Percentiles rank a stretch among this genome's conserved stretches.
Evolutionary conservation across 352 stramenopile genomes (phyloP).

Genomic region (Globisporangium abappressorium): DNA sequence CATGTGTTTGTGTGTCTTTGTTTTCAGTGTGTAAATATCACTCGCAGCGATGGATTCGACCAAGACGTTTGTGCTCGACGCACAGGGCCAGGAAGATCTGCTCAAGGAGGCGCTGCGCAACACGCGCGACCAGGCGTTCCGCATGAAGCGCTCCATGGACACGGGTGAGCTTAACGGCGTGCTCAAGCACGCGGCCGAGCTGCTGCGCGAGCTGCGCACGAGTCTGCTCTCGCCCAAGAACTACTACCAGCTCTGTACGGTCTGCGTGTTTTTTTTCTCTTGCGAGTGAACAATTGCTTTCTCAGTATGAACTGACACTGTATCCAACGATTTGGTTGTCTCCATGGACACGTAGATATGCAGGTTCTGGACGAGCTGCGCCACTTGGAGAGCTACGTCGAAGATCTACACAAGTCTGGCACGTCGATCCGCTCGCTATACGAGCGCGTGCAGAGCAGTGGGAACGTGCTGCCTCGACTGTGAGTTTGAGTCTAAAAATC

Average conservation of each 20-base stretch:
- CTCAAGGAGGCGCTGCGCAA: conserved; percentile 72
- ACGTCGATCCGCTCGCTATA: conserved; percentile 93
- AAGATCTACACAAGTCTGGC: conserved; percentile 70
- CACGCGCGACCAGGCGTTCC: conserved; percentile 74
- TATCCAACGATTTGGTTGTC: background rate
- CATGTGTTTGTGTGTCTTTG: background rate
- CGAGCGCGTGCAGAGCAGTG: conserved; percentile 93
- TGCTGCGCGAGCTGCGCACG: conserved; percentile 85
- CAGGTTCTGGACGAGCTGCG: conserved; percentile 92
- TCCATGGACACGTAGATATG: conserved; percentile 44
- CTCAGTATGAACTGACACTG: background rate
- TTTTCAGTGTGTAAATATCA: background rate
- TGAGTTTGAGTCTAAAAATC: conserved; percentile 20
- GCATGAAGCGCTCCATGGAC: conserved; percentile 85
- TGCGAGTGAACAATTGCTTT: background rate
- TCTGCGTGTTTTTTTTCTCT: background rate
- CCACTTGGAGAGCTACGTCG: conserved; percentile 94
- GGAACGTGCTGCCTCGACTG: conserved; percentile 94
- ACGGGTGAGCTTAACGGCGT: conserved; percentile 64
- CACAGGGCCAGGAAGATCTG: conserved; percentile 63
- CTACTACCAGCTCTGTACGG: conserved; percentile 99
- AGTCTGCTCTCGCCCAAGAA: conserved; percentile 95
- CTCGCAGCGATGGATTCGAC: conserved; percentile 9
- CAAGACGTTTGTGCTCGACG: conserved; percentile 53
- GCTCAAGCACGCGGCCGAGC: conserved; percentile 77